Evolutionary conservation across 441 rosid genomes (phyloP).

Genomic region (Gossypium davidsonii): DNA sequence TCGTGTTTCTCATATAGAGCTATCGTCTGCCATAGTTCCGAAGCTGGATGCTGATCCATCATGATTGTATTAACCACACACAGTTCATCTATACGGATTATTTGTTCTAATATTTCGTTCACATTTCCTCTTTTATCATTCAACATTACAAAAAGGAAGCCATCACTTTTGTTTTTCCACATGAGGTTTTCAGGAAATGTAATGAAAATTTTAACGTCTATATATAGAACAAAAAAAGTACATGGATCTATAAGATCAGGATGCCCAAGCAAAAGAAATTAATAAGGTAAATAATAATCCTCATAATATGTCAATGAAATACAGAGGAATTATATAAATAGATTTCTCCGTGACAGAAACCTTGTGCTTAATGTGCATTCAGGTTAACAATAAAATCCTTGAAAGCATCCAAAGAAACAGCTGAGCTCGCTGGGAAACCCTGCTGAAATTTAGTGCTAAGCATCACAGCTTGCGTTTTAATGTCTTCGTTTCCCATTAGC

Average conservation of each 20-base stretch:
- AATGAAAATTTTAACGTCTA: neutral
- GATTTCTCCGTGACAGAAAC: neutral
- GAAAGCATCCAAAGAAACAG: slow-evolving; percentile 22
- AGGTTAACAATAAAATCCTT: neutral
- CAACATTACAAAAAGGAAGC: neutral
- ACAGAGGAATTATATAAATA: neutral
- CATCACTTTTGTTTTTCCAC: neutral
- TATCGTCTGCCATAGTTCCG: slow-evolving; percentile 78
- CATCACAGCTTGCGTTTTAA: slow-evolving; percentile 18
- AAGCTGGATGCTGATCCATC: slow-evolving; percentile 48
- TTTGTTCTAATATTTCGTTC: slow-evolving; percentile 22
- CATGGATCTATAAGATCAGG: neutral
- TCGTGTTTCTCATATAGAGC: slow-evolving; percentile 84
- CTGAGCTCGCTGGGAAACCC: slow-evolving; percentile 29
- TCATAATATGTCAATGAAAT: neutral
- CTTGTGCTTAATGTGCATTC: neutral
- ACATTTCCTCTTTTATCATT: neutral
- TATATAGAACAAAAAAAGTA: neutral
- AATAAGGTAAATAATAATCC: neutral
- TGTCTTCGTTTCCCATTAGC: slow-evolving; percentile 25
- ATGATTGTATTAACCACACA: slow-evolving; percentile 22
- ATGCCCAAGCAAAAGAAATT: neutral
- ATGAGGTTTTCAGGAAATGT: neutral
- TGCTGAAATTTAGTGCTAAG: slow-evolving; percentile 17
- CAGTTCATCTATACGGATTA: slow-evolving; percentile 19